Conservation (phyloP, 495 filamentous ascomycete species). For the Penicillium cinerascens region DNA sequence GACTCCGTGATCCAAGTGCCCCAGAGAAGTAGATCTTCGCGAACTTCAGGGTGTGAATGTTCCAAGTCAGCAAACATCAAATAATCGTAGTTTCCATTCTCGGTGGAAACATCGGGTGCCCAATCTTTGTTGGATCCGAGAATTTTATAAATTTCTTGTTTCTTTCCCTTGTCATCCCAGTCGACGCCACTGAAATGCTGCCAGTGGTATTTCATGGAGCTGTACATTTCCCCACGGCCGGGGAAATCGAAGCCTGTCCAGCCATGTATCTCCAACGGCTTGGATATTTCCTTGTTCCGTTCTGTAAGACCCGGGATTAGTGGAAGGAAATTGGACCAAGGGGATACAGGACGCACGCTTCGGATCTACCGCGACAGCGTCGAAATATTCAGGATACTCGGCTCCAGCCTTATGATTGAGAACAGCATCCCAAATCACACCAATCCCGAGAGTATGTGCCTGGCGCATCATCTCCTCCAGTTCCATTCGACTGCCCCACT, state of each 20-base stretch:
- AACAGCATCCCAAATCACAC: slow-evolving; percentile 71
- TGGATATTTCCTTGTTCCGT: slow-evolving; percentile 53
- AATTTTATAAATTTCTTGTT: slow-evolving; percentile 66
- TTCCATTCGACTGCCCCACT: slow-evolving; percentile 69
- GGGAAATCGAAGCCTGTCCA: slow-evolving; percentile 68
- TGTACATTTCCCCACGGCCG: slow-evolving; percentile 57
- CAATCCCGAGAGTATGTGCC: slow-evolving; percentile 52
- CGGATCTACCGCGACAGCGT: slow-evolving; percentile 59
- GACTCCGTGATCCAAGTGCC: slow-evolving; percentile 60
- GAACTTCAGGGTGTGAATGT: slow-evolving; percentile 62
- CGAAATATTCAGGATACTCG: slow-evolving; percentile 57
- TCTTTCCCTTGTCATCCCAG: slow-evolving; percentile 55
- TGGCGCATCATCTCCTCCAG: slow-evolving; percentile 49
- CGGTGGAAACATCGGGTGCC: slow-evolving; percentile 60
- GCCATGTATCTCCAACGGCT: slow-evolving; percentile 59
- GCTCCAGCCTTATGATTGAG: slow-evolving; percentile 74
- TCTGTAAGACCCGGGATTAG: slow-evolving; percentile 30
- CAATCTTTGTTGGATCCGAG: slow-evolving; percentile 60
- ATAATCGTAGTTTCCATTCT: slow-evolving; percentile 73
- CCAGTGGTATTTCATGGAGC: slow-evolving; percentile 62
- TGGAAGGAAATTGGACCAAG: background rate
- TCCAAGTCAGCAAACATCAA: slow-evolving; percentile 67
- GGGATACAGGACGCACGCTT: slow-evolving; percentile 30
- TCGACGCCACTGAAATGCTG: slow-evolving; percentile 70
- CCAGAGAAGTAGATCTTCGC: slow-evolving; percentile 62